Evolutionary conservation across 1,139 yeast species (phyloP), one percentile per base, ranked within the genome.

Genomic region (Debaryomyces fabryi): DNA sequence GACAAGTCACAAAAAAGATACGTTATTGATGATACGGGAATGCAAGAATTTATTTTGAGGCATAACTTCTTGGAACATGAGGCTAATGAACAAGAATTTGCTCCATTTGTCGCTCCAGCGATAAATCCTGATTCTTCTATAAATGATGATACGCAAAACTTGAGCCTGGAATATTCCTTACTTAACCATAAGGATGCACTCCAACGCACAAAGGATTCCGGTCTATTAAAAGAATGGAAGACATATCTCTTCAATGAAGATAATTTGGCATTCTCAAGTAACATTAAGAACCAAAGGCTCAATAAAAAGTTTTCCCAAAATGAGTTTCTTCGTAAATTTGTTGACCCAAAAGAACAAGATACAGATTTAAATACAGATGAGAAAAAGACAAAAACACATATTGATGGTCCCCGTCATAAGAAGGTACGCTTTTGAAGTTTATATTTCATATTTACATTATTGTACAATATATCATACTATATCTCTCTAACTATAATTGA

Each of bases 21-120:
- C 47, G 78, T 78, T 9, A 79, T 79, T 44, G 88, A 83, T 57
- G 85, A 83, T 65, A 58, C 65, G 0, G 82, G 81, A 6, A 82
- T 83, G 73, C 83, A 79, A 54, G 72, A 81, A n/a, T 83, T 72
- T 51, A 74, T 83, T 15, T 65, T 80, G 52, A 64, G 67, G 49
- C 82, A 81, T 54, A 63, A 72, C 25, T 83, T 83, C 55, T 58
- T 82, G 45, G 61, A 64, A 4, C 58, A 69, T 49, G 67, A 57
- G 12, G 32, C 47, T 9, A 40, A 50, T 7, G 69, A 66, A 29
- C 35, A 33, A 1, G 79, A 75, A 51, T 75, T 62, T 52, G 50
- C 64, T 3, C 64, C 65, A 1, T 72, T 76, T 50, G 44, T 42
- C 3, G 60, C 71, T 0, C 58, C 60, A 1, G 51, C 64, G 10